Evolutionary conservation across 2,329 filamentous ascomycete species (phyloP), one percentile per base, ranked within the genome.

Genomic region (Xylariaceae sp.): DNA sequence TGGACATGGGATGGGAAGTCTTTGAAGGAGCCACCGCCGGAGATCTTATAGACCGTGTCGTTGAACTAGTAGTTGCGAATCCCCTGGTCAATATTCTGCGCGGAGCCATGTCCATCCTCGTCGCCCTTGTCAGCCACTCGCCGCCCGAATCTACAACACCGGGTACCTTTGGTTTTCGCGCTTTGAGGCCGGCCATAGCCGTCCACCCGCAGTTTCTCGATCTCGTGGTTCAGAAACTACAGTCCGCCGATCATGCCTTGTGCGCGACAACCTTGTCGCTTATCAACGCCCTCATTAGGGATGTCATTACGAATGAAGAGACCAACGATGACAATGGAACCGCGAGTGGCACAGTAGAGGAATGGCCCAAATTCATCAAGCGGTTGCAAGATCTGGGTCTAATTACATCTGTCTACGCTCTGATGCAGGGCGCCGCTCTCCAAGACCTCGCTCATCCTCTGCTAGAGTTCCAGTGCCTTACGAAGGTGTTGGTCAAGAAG

Each of bases 1-100:
- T 97, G 40, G 94, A 97, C 73, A 96, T 96, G 81, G 94, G 94
- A 56, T 99, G 94, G 94, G 91, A 97, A 60, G 84, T 88, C 57
- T 88, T 91, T 65, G 85, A 88, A 65, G 77, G 79, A 1, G 72
- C 79, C 19, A 75, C 76, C 4, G 75, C 82, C 12, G 79, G 83
- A 55, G 87, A 89, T 65, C 76, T 92, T 49, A 83, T 86, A 42
- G 83, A 86, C 72, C 76, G 83, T 76, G 84, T 96, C 58, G 91
- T 97, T 64, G 88, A 96, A 71, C 80, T 99, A 50, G 90, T 97
- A 59, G 92, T 97, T 64, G 92, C 85, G 34, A 94, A 97, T 70
- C 94, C 92, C 29, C 81, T 99, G 58, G 94, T 99, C 72, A 99
- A 99, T 70, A 96, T 97, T 68, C 83, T 99, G 57, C 85, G 94